A percentile compares a stretch with the other conserved stretches of the same genome.
Conservation (phyloP, 805 yeast species). For the Pichia sporocuriosa region DNA sequence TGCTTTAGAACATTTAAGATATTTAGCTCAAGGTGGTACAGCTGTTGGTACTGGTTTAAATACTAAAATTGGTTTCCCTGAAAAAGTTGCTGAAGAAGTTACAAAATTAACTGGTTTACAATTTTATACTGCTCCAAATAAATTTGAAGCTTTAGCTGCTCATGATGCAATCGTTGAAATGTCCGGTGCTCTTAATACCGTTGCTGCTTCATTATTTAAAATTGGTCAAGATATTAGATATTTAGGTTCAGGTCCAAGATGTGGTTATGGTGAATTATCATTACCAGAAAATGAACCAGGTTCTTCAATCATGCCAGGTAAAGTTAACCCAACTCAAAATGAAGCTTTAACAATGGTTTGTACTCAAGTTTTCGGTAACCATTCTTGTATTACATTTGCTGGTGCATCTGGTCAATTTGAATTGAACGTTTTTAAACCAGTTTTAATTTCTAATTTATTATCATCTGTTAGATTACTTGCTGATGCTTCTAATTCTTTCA, state of each 20-base stretch:
- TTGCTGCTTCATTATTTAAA: conserved; percentile 89
- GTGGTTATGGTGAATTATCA: conserved; percentile 95
- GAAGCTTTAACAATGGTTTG: conserved; percentile 99
- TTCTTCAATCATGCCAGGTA: conserved; percentile 99
- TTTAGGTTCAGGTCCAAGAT: conserved; percentile 98
- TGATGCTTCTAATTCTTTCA: conserved; percentile 86
- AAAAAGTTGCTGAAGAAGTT: conserved; percentile 79
- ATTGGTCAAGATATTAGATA: conserved; percentile 97
- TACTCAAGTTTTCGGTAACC: conserved; percentile 96
- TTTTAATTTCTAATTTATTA: conserved; percentile 84
- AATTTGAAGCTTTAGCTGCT: conserved; percentile 98
- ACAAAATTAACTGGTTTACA: conserved; percentile 79
- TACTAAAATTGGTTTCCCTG: conserved; percentile 87
- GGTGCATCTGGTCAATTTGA: conserved; percentile 99
- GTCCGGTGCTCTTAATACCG: conserved; percentile 93
- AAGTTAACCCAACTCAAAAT: conserved; percentile 98
- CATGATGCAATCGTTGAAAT: conserved; percentile 98
- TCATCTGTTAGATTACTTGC: conserved; percentile 82
- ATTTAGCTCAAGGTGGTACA: conserved; percentile 98
- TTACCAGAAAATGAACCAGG: conserved; percentile 99
- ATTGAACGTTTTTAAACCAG: conserved; percentile 96
- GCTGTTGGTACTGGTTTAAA: conserved; percentile 99
- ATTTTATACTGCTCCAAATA: conserved; percentile 94
- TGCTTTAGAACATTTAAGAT: conserved; percentile 67
- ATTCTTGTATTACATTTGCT: conserved; percentile 89